A percentile compares a stretch with the other conserved stretches of the same genome.
Conservation (phyloP, 257 asterid genomes). For the Dorcoceras hygrometricum region DNA sequence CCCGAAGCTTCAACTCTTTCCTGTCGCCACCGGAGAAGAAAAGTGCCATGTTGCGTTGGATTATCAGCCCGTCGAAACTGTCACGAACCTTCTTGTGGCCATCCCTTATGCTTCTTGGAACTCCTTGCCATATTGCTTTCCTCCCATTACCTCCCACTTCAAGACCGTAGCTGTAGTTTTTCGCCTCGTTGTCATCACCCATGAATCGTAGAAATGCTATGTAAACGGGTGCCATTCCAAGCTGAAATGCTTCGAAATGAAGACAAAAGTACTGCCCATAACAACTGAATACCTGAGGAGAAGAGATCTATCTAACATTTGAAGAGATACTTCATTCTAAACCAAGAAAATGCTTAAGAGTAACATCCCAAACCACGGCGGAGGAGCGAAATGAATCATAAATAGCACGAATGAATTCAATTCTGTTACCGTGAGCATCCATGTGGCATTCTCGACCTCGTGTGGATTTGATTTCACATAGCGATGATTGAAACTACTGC, state of each 20-base stretch:
- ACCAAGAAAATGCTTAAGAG: no score
- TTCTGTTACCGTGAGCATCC: slow-evolving; percentile 82
- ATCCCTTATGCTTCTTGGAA: slow-evolving; percentile 65
- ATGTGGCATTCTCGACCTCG: slow-evolving; percentile 61
- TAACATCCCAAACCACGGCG: no score
- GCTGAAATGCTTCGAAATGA: slow-evolving; percentile 65
- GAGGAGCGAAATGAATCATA: no score
- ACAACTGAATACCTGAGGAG: slow-evolving; percentile 50
- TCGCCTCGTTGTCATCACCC: slow-evolving; percentile 56
- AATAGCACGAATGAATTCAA: no score
- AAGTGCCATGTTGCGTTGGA: slow-evolving; percentile 57
- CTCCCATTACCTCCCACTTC: slow-evolving; percentile 63
- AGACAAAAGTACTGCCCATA: slow-evolving; percentile 59
- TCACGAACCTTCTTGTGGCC: slow-evolving; percentile 56
- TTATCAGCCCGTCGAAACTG: slow-evolving; percentile 61
- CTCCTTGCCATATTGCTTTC: slow-evolving; percentile 58
- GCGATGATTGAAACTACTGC: slow-evolving; percentile 56
- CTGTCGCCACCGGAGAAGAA: slow-evolving; percentile 65
- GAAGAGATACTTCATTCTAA: no score
- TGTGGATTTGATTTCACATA: slow-evolving; percentile 58
- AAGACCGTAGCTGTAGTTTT: slow-evolving; percentile 53
- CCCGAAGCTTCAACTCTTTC: slow-evolving; percentile 56
- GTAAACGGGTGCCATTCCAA: slow-evolving; percentile 51
- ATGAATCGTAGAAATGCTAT: slow-evolving; percentile 54
- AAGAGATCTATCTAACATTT: no score